phyloP scores from a whole-genome alignment of 2,329 filamentous ascomycete species.

The Penicillium sp. region DNA sequence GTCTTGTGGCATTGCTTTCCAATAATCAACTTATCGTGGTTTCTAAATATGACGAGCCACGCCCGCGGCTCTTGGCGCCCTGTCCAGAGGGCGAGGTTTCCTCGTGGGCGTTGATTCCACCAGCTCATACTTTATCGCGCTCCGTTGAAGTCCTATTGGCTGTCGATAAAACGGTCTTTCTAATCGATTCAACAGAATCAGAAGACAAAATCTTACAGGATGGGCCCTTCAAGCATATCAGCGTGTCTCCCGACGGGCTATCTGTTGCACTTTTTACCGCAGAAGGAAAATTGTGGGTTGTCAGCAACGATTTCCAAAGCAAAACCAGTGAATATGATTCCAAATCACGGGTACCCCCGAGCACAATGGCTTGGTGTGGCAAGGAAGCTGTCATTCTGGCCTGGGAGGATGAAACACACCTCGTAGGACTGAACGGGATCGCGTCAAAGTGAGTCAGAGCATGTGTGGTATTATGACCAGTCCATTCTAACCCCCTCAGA shows the following conservation, averaged over 20 bases:
- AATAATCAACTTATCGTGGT: conserved; percentile 88
- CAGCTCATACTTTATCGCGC: conserved; percentile 82
- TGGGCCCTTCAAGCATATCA: conserved; percentile 87
- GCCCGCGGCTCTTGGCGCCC: conserved; percentile 77
- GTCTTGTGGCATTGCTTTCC: conserved; percentile 87
- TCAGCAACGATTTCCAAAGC: conserved; percentile 92
- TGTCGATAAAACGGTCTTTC: conserved; percentile 79
- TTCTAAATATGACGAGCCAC: conserved; percentile 85
- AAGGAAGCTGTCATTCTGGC: conserved; percentile 90
- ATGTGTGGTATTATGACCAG: not conserved
- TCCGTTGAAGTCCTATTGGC: conserved; percentile 92
- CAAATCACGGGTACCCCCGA: conserved; percentile 78
- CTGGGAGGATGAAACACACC: conserved; percentile 96
- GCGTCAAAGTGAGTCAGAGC: conserved; percentile 57
- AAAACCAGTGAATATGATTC: conserved; percentile 91
- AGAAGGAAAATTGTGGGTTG: conserved; percentile 84
- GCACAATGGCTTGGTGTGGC: conserved; percentile 93
- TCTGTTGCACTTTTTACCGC: conserved; percentile 86
- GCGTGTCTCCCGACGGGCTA: conserved; percentile 86
- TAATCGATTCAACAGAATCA: conserved; percentile 84
- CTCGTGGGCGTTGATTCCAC: conserved; percentile 87
- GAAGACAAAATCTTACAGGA: conserved; percentile 90
- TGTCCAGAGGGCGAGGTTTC: conserved; percentile 77
- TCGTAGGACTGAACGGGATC: conserved; percentile 82
- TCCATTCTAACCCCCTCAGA: conserved; percentile 41